Conservation (phyloP, 139 green algal genomes). For the Micromonas commoda region DNA sequence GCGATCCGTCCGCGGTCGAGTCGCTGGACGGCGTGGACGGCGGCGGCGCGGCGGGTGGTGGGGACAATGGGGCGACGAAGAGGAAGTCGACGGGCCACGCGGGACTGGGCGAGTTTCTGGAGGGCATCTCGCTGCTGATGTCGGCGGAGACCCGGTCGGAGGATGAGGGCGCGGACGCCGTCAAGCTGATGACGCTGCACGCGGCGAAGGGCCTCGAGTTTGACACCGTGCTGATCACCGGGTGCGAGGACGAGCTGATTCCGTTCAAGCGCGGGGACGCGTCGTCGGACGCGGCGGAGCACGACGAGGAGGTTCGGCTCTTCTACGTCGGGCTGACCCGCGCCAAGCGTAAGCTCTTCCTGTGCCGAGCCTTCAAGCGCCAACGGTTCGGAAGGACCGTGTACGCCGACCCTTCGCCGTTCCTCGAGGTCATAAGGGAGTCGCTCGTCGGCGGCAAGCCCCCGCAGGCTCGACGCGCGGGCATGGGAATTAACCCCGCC, state of each 20-base stretch:
- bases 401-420: neutral
- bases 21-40: neutral
- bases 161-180: constrained; percentile 18
- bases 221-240: constrained; percentile 46
- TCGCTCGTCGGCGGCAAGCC: neutral
- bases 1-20: neutral
- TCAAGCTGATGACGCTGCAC: constrained; percentile 57
- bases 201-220: constrained; percentile 60
- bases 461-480: neutral
- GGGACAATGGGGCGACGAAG: neutral
- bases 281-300: neutral
- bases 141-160: constrained; percentile 27
- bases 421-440: constrained; percentile 1
- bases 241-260: constrained; percentile 30
- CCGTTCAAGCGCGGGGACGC: constrained; percentile 1
- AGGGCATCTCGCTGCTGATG: constrained; percentile 42
- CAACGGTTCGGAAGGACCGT: neutral
- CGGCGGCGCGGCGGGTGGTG: neutral
- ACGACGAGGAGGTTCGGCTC: constrained; percentile 38
- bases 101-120: constrained; percentile 40
- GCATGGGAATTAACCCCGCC: neutral
- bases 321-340: constrained; percentile 47
- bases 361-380: neutral
- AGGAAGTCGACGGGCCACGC: constrained; percentile 1
- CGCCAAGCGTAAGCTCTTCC: constrained; percentile 26